Evolutionary conservation across 2,329 filamentous ascomycete genomes (phyloP), one percentile per base, ranked within the genome.

Genomic region (Dactylellina drechsleri): DNA sequence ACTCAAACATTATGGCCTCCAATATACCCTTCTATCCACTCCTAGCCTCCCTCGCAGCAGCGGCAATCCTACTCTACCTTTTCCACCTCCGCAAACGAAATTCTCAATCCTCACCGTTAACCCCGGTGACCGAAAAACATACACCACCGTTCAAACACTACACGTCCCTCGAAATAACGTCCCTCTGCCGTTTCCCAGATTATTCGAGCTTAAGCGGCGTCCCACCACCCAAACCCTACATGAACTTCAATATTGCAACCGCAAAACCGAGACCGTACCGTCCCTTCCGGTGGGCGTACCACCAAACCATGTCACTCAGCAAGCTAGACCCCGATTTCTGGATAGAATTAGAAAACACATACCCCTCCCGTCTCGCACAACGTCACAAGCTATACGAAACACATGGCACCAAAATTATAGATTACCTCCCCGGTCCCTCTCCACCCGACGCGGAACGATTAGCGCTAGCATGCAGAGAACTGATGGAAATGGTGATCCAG

Each of bases 291-390:
- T 96, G 92, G 92, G 84, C 86, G 0, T 96, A 96, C 80, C 91
- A 95, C 80, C 92, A 96, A 80, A 96, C 92, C 0, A 96, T 96
- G 92, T 91, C 92, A 1, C 83, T 94, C 7, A 89, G 87, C 50
- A 96, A 92, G 78, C 83, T 95, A 81, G 91, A 96, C 76, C 83
- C 88, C 0, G 89, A 96, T 80, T 96, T 90, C 87, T 96, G 92
- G 92, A 84, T 96, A n/a, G 92, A 96, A 82, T 85, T 96, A 1
- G 92, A 95, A 78, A 89, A 84, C 58, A 91, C 87, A 2, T 96
- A 96, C 80, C 83, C 82, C 53, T 79, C 85, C 0, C 87, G 90
- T 20, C 89, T 96, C 77, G 84, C 85, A 4, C 88, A 93, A 80
- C 90, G 92, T 16, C 86, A 88, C 79, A 83, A 82, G 0, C 85